Base-by-base conservation (phyloP, 352 stramenopile species). In the Pythium aquatile region DNA sequence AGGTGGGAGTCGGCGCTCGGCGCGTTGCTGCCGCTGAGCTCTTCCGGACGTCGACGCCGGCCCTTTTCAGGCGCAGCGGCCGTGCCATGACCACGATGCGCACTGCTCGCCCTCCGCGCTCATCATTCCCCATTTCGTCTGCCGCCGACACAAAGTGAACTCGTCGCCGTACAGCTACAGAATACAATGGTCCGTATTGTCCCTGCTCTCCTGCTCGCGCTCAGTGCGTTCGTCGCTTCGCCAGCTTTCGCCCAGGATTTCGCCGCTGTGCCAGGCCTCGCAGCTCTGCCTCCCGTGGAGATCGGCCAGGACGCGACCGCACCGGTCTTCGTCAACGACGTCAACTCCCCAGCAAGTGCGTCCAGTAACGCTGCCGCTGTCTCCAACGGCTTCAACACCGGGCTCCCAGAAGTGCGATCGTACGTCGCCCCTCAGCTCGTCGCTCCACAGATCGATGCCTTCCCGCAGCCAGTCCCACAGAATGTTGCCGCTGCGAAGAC, bases 261-360 rank as follows among this genome's bases (percentile, higher is more conserved):
- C 16, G 53, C 44, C 14, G 24, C 56, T 2, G 42, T 56, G 40
- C 55, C 55, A 11, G 55, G 26, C 2, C 52, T 57, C 53, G 61
- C 40, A 9, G 52, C 61, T 28, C 47, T 55, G 11, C 33, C 29
- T n/a, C 30, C 16, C n/a, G 13, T n/a, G 29, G 53, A 57, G 17
- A 35, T 55, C 46, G 20, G 28, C 24, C 16, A 57, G 29, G 46
- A 71, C 30, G 37, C 39, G 30, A 24, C 14, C 17, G 40, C 53
- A 3, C 24, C 40, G 2, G 40, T 59, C 29, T 67, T 67, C 61
- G 55, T 66, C 24, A 72, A 72, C 59, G 59, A 72, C 46, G 58
- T 52, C 2, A 66, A 72, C 54, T 13, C 37, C 2, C 37, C 26
- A 14, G 5, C 16, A 6, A 32, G n/a, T 8, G 30, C 49, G 11